Evolutionary conservation across 2,329 filamentous ascomycete species (phyloP), one percentile per base, ranked within the genome.

Genomic region (Arthrobotrys musiformis): DNA sequence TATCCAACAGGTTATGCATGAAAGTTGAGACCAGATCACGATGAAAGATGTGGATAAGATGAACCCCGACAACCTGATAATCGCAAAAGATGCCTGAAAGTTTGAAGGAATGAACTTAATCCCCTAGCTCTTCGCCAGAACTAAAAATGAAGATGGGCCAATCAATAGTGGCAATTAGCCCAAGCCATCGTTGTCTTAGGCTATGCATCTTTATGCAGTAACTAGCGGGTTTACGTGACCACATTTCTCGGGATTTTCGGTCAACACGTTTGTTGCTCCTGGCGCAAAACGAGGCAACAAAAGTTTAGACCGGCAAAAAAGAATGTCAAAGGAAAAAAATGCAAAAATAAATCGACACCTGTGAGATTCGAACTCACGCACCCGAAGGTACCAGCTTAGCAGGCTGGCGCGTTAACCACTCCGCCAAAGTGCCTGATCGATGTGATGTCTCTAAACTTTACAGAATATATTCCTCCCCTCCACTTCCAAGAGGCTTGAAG

Each of bases 351-450:
- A 17, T 68, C 70, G 70, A 75, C 70, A 75, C 70, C 70, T 75
- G 70, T 75, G 70, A 62, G 70, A 75, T 75, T 75, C 70, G 70
- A 75, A 75, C 70, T 62, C 70, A 75, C 70, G 70, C 70, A 75
- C 63, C 70, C 63, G 70, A 75, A 69, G 70, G 56, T 69, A 75
- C 70, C 56, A 75, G 70, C 70, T 75, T 75, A 69, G 70, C 70
- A 69, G 70, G 63, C 70, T 75, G 70, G 70, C 70, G 70, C 63
- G 70, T 75, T 75, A 75, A 75, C 63, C 70, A 75, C 70, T 69
- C 70, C 70, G 63, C 70, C 70, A 75, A 75, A 75, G 70, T 75
- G 70, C 61, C 70, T 44, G 30, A 24, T 70, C 8, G 2, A n/a
- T 58, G 13, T n/a, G 6, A 13, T 58, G 19, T 15, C n/a, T 26